Conservation (phyloP, 1,139 yeast species). For the Saccharomyces hybrid region DNA sequence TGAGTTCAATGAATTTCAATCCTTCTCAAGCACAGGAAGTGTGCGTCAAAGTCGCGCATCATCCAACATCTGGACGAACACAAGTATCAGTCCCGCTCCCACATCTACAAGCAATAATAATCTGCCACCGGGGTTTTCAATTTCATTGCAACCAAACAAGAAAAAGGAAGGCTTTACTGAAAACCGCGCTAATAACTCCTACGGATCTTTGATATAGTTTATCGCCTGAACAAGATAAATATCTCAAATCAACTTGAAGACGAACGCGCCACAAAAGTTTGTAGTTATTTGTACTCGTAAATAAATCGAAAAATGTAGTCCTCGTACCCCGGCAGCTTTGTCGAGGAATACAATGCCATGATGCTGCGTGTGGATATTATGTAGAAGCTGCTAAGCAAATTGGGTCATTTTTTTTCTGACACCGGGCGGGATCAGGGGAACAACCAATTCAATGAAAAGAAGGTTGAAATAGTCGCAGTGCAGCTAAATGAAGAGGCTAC, state of each 20-base stretch:
- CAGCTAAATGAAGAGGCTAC: not conserved
- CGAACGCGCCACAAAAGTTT: not conserved
- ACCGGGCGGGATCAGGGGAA: not conserved
- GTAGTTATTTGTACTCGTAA: not conserved
- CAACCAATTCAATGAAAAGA: not conserved
- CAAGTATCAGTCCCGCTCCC: constrained; percentile 4
- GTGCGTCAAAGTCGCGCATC: not conserved
- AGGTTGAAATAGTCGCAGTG: not conserved
- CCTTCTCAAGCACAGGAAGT: not conserved
- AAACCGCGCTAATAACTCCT: not conserved
- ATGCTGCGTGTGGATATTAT: not conserved
- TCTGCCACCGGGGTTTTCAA: constrained; percentile 34
- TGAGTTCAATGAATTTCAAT: not conserved
- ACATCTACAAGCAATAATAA: constrained; percentile 5
- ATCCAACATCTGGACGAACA: not conserved
- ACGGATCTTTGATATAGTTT: not conserved
- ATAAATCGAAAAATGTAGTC: not conserved
- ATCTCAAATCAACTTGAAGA: not conserved
- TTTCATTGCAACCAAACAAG: constrained; percentile 30
- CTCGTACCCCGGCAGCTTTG: not conserved
- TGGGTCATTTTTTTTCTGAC: not conserved
- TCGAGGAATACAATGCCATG: too few species aligned
- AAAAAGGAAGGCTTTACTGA: constrained; percentile 4
- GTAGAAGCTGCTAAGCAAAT: not conserved
- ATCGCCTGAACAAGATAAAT: not conserved